These are phyloP conservation scores for Albophoma yamanashiensis DNA, from an alignment of 2,329 filamentous ascomycete species.

Conservation along the genomic window DNA sequence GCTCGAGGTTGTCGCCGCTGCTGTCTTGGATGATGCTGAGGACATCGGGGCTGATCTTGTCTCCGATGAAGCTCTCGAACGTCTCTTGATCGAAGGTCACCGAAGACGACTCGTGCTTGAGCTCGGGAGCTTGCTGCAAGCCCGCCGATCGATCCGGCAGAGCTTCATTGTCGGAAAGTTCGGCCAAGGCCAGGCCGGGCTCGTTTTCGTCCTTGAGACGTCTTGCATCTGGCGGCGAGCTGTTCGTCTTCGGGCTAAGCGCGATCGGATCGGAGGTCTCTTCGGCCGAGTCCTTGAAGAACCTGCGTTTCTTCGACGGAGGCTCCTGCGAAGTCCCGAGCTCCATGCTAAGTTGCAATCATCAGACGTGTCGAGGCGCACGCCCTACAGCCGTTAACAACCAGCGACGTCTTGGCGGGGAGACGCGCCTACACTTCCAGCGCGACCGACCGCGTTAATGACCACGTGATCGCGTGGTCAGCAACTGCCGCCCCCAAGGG, in stretches of 20 bases:
- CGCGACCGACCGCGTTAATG: slow-evolving; percentile 25
- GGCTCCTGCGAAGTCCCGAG: slow-evolving; percentile 27
- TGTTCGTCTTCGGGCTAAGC: slow-evolving; percentile 11
- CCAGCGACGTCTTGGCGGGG: slow-evolving; percentile 5
- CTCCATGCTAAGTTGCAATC: slow-evolving; percentile 23
- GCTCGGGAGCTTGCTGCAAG: slow-evolving; percentile 4
- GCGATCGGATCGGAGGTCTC: slow-evolving; percentile 13
- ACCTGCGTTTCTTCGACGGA: slow-evolving; percentile 32
- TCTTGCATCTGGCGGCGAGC: slow-evolving; percentile 12
- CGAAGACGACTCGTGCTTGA: slow-evolving; percentile 13
- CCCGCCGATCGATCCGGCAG: slow-evolving; percentile 3
- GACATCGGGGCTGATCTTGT: slow-evolving; percentile 37
- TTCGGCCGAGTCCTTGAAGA: slow-evolving; percentile 24
- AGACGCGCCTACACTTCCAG: slow-evolving; percentile 24
- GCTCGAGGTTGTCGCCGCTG: slow-evolving; percentile 48
- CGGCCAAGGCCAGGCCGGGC: slow-evolving; percentile 4
- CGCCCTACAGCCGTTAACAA: neutral
- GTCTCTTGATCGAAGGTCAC: slow-evolving; percentile 42
- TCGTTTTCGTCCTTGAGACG: slow-evolving; percentile 13
- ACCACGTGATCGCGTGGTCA: slow-evolving; percentile 27
- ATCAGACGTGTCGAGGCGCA: neutral
- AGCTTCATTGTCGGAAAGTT: slow-evolving; percentile 5
- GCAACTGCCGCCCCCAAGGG: too few species aligned
- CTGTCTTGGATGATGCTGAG: slow-evolving; percentile 39
- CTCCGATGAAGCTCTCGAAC: slow-evolving; percentile 51